phyloP scores from a whole-genome alignment of 2,329 filamentous ascomycete species.

The Amauroascus niger region DNA sequence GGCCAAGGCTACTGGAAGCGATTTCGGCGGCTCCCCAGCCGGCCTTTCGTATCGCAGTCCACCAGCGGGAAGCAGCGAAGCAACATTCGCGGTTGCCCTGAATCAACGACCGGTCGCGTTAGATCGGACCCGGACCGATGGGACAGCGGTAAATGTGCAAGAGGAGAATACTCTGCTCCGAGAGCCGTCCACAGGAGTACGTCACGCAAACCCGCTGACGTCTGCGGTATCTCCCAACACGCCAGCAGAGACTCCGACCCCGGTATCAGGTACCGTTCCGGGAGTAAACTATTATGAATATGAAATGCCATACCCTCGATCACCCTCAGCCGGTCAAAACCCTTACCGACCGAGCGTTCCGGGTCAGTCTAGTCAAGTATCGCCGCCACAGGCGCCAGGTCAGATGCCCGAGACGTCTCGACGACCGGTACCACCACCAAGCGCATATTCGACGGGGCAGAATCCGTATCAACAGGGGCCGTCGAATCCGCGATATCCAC shows the following conservation, averaged over 20 bases:
- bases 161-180: conserved; percentile 27
- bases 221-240: conserved; percentile 12
- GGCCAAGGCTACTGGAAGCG: conserved; percentile 27
- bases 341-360: not conserved
- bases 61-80: conserved; percentile 25
- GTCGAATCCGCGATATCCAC: not conserved
- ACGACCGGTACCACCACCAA: not conserved
- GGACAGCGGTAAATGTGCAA: conserved; percentile 23
- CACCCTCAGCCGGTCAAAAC: not conserved
- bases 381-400: not conserved
- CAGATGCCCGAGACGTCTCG: not conserved
- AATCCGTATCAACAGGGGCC: conserved; percentile 5
- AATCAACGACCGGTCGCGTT: conserved; percentile 28
- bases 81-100: conserved; percentile 27
- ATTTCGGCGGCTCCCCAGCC: conserved; percentile 21
- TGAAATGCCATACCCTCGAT: not conserved
- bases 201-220: conserved; percentile 13
- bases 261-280: conserved; percentile 7
- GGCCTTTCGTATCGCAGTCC: conserved; percentile 27
- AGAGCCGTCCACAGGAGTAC: conserved; percentile 34
- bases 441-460: not conserved
- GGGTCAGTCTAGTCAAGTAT: not conserved
- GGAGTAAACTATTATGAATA: conserved; percentile 9
- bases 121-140: conserved; percentile 25
- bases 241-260: conserved; percentile 15